Conservation (phyloP, 2,329 filamentous ascomycete genomes). For the Epichloe sp. region DNA sequence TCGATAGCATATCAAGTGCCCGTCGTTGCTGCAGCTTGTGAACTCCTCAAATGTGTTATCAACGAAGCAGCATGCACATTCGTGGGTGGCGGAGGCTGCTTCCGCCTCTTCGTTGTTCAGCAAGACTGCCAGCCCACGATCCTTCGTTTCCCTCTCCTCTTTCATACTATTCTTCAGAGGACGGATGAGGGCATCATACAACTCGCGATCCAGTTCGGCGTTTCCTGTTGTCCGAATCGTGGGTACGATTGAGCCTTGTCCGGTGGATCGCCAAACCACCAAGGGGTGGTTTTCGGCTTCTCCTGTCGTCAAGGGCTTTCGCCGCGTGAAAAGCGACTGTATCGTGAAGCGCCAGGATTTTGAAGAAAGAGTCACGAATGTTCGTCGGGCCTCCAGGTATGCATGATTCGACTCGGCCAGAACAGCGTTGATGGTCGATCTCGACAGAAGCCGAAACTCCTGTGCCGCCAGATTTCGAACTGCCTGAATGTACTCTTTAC, state of each 20-base stretch:
- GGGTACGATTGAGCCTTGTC: slow-evolving; percentile 43
- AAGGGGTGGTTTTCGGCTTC: slow-evolving; percentile 49
- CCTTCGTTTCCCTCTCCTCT: slow-evolving; percentile 34
- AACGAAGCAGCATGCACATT: slow-evolving; percentile 70
- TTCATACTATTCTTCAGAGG: slow-evolving; percentile 36
- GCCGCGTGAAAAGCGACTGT: slow-evolving; percentile 54
- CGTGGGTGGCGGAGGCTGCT: slow-evolving; percentile 40
- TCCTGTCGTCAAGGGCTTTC: slow-evolving; percentile 40
- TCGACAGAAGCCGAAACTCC: slow-evolving; percentile 64
- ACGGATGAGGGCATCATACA: slow-evolving; percentile 42
- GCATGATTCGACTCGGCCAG: slow-evolving; percentile 71
- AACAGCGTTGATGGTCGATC: slow-evolving; percentile 63
- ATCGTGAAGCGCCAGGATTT: slow-evolving; percentile 70
- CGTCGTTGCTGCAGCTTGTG: slow-evolving; percentile 53
- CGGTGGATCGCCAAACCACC: slow-evolving; percentile 45
- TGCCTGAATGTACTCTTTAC: slow-evolving; percentile 52
- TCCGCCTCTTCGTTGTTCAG: slow-evolving; percentile 49
- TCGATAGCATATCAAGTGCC: slow-evolving; percentile 65
- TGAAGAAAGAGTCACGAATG: slow-evolving; percentile 53
- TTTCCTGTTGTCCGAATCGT: slow-evolving; percentile 53
- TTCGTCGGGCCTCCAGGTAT: slow-evolving; percentile 58
- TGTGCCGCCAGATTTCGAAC: slow-evolving; percentile 54
- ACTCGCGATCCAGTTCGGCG: slow-evolving; percentile 48
- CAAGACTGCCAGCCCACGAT: slow-evolving; percentile 37
- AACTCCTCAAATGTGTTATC: slow-evolving; percentile 61